Conservation (phyloP, 2,329 filamentous ascomycete genomes). For the Paracorniculantispora psalliotae region DNA sequence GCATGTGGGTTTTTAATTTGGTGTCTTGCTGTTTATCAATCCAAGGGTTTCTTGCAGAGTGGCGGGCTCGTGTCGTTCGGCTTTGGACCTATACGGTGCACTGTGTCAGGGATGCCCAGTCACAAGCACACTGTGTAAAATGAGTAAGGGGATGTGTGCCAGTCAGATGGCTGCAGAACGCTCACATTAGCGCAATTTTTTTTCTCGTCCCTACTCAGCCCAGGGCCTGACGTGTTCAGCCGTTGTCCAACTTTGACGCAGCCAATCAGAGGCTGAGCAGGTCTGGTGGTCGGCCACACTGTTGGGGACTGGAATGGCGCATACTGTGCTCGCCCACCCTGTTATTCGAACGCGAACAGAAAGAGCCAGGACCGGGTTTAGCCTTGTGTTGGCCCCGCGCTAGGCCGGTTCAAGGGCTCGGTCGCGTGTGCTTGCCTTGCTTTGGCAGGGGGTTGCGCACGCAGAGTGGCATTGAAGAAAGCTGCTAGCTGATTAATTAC, state of each 20-base stretch:
- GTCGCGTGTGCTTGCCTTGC: not conserved
- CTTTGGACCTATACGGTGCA: not conserved
- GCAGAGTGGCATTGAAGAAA: not conserved
- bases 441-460: not conserved
- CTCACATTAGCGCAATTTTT: not conserved
- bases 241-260: not conserved
- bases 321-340: slow-evolving; percentile 5
- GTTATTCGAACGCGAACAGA: not conserved
- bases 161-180: slow-evolving; percentile 2
- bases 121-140: not conserved
- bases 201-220: too few species aligned
- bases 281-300: not conserved
- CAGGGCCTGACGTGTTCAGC: not conserved
- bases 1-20: slow-evolving; percentile 9
- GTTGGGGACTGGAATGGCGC: slow-evolving; percentile 8
- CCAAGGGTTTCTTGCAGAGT: not conserved
- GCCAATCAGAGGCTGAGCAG: not conserved
- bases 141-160: not conserved
- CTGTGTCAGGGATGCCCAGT: not conserved
- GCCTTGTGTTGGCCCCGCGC: slow-evolving; percentile 3
- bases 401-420: not conserved
- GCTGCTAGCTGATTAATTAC: too few species aligned
- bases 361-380: not conserved
- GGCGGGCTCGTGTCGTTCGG: not conserved
- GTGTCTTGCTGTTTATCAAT: not conserved